Percentiles rank a stretch among this genome's conserved stretches.
These are phyloP conservation scores for Aspergillus kassunensis DNA, from an alignment of 495 filamentous ascomycete genomes.

Conservation along the genomic window DNA sequence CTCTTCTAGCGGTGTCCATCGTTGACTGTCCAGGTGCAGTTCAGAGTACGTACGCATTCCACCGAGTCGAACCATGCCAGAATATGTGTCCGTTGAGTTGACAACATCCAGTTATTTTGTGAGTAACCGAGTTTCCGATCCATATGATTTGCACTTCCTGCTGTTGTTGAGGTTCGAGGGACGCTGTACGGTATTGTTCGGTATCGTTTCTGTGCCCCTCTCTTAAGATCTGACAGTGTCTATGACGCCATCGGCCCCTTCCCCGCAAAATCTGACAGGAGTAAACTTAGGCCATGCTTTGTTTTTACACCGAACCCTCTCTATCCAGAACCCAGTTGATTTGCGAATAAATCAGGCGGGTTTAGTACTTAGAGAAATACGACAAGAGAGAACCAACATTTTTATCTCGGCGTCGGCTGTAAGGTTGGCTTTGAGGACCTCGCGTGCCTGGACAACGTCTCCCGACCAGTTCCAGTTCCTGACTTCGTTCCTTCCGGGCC, in stretches of 20 bases:
- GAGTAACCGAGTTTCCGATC: no score
- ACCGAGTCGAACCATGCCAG: no score
- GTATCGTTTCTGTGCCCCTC: slow-evolving; percentile 1
- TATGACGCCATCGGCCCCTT: slow-evolving; percentile 5
- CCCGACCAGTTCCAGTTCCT: slow-evolving; percentile 4
- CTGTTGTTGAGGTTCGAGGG: not conserved
- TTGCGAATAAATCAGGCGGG: not conserved
- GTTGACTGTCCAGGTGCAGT: no score
- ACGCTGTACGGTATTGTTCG: not conserved
- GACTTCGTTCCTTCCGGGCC: slow-evolving; percentile 2
- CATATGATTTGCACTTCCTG: no score
- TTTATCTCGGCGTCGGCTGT: not conserved
- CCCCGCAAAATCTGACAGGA: slow-evolving; percentile 1
- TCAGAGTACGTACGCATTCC: no score
- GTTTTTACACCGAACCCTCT: no score
- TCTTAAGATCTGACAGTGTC: no score
- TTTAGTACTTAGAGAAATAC: no score
- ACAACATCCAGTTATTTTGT: no score
- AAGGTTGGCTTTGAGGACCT: not conserved
- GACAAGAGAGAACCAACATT: not conserved
- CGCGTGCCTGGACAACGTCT: not conserved
- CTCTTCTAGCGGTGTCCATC: no score
- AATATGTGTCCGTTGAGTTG: no score
- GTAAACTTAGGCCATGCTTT: slow-evolving; percentile 1
- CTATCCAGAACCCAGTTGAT: not conserved